Conservation (phyloP, 2,329 filamentous ascomycete genomes). For the Purpureocillium takamizusanense region DNA sequence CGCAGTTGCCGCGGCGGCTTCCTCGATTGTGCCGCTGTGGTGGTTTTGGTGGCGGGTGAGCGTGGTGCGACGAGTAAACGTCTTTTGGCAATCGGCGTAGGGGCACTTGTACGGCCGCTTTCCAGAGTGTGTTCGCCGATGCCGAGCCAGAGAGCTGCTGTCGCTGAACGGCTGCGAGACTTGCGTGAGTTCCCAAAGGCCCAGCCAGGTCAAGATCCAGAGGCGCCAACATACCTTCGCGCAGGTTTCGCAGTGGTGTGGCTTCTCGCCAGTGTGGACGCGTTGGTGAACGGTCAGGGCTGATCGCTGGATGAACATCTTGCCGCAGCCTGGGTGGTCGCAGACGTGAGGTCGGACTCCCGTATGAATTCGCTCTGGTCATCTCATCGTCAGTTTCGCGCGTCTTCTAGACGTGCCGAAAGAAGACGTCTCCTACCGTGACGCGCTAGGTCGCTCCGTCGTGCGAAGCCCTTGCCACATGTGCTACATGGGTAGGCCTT, state of each 20-base stretch:
- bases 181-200: neutral
- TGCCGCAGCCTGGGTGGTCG: slow-evolving; percentile 79
- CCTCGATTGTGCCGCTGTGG: slow-evolving; percentile 90
- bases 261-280: slow-evolving; percentile 96
- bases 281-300: slow-evolving; percentile 91
- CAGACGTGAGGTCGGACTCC: slow-evolving; percentile 87
- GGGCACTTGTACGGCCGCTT: slow-evolving; percentile 96
- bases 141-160: slow-evolving; percentile 85
- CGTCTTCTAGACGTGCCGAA: neutral
- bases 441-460: slow-evolving; percentile 85
- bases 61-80: slow-evolving; percentile 91
- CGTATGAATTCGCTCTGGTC: slow-evolving; percentile 88
- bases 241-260: slow-evolving; percentile 93
- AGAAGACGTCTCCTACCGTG: slow-evolving; percentile 61
- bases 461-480: slow-evolving; percentile 84
- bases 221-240: slow-evolving; percentile 62
- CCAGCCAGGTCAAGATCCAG: no score
- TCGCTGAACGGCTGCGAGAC: slow-evolving; percentile 77
- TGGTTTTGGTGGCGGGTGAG: slow-evolving; percentile 93
- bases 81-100: slow-evolving; percentile 96
- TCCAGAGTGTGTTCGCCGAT: slow-evolving; percentile 90
- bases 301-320: slow-evolving; percentile 94
- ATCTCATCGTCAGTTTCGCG: neutral
- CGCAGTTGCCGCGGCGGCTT: slow-evolving; percentile 81
- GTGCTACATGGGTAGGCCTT: slow-evolving; percentile 84